Conservation (phyloP, 2,329 filamentous ascomycete species). For the Trichophyton rubrum region DNA sequence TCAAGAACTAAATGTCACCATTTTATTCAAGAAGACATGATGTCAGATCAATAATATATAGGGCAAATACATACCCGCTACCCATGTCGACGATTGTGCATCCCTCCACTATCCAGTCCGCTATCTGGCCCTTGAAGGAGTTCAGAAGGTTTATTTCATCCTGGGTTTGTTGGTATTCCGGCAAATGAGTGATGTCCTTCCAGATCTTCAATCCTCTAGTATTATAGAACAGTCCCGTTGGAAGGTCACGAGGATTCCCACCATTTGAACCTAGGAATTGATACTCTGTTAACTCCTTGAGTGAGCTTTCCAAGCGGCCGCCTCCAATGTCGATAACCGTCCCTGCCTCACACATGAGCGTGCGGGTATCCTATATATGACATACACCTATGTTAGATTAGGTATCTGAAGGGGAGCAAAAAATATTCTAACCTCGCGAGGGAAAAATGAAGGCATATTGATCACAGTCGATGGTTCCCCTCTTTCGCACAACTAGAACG, state of each 20-base stretch:
- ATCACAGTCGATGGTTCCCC: not conserved
- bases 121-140: not conserved
- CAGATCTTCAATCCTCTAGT: slow-evolving; percentile 2
- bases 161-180: slow-evolving; percentile 3
- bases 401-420: not conserved
- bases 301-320: not conserved
- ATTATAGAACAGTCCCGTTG: slow-evolving; percentile 2
- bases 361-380: not conserved
- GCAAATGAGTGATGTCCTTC: not conserved
- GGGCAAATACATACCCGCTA: not conserved
- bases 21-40: not conserved
- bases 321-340: slow-evolving; percentile 7
- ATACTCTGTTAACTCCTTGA: not conserved
- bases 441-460: not conserved
- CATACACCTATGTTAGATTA: not conserved
- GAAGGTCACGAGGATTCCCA: not conserved
- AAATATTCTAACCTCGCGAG: not conserved
- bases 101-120: not conserved
- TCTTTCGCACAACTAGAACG: not conserved
- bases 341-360: slow-evolving; percentile 3
- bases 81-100: slow-evolving; percentile 6
- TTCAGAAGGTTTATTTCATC: slow-evolving; percentile 5
- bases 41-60: not conserved
- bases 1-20: not conserved
- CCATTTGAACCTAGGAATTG: not conserved